Evolutionary conservation across 768 basidiomycete species (phyloP).

Genomic region (Suillus hirtellus): DNA sequence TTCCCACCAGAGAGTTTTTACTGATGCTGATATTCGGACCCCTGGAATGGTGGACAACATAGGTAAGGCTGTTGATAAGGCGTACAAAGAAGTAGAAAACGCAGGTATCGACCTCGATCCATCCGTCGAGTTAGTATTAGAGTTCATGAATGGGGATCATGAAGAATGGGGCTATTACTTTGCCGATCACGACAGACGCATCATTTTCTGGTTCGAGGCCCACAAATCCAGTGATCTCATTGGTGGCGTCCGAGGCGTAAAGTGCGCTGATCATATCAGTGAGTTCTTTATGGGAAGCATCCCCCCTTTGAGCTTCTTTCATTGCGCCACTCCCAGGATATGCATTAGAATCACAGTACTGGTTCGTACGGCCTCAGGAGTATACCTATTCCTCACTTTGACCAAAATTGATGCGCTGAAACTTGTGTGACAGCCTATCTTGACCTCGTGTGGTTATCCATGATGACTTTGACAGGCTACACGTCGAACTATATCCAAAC

Average conservation of each 20-base stretch:
- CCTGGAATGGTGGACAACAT: not conserved
- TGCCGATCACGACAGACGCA: not conserved
- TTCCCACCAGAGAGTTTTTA: not conserved
- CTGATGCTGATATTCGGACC: not conserved
- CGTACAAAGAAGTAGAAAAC: not conserved
- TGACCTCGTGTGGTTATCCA: not conserved
- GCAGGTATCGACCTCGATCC: not conserved
- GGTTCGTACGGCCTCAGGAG: not conserved
- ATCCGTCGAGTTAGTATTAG: not conserved
- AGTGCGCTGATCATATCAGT: not conserved
- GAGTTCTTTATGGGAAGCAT: not conserved
- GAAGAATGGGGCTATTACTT: conserved; percentile 2
- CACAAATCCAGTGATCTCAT: not conserved
- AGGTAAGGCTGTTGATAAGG: not conserved
- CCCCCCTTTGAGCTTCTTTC: not conserved
- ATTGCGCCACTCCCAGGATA: not conserved
- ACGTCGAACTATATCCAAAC: not conserved
- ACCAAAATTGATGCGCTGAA: not conserved
- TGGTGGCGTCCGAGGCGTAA: not conserved
- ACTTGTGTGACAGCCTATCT: not conserved
- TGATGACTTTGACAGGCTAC: not conserved
- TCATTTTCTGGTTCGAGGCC: conserved; percentile 2
- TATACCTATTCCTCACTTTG: not conserved
- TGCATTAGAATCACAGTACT: conserved; percentile 6
- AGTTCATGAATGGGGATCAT: not conserved